Percentiles rank a stretch among this genome's conserved stretches.
phyloP scores from a whole-genome alignment of 495 filamentous ascomycete genomes.

The Hapsidospora chrysogenum region DNA sequence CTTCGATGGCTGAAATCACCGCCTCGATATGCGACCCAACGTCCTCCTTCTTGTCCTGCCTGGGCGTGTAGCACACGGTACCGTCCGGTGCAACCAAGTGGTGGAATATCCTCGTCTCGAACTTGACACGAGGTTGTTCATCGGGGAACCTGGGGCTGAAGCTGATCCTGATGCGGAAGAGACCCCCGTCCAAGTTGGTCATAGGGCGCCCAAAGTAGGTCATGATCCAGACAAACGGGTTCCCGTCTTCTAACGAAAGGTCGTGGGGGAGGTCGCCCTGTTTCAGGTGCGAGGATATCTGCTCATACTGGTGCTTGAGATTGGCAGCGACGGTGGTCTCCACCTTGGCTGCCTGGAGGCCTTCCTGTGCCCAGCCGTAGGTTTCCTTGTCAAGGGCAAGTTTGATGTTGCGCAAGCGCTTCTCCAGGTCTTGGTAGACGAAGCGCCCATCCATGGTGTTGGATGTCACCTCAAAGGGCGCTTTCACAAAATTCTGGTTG shows the following conservation, averaged over 20 bases:
- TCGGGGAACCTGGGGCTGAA: conserved; percentile 83
- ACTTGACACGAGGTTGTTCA: conserved; percentile 74
- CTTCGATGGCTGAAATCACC: conserved; percentile 69
- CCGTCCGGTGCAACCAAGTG: conserved; percentile 69
- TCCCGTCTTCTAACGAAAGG: conserved; percentile 53
- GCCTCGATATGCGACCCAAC: conserved; percentile 72
- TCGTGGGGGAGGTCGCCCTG: conserved; percentile 51
- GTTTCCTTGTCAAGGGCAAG: conserved; percentile 56
- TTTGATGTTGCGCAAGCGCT: conserved; percentile 48
- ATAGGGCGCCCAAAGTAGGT: conserved; percentile 86
- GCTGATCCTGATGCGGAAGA: conserved; percentile 64
- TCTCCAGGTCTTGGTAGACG: conserved; percentile 59
- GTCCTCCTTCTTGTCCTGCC: conserved; percentile 46
- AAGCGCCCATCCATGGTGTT: conserved; percentile 85
- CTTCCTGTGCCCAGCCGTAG: conserved; percentile 51
- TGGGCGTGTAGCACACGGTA: conserved; percentile 67
- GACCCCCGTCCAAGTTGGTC: conserved; percentile 84
- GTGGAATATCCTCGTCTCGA: conserved; percentile 74
- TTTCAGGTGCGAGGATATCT: conserved; percentile 59
- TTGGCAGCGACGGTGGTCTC: conserved; percentile 65
- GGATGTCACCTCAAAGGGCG: conserved; percentile 67
- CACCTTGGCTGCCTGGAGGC: conserved; percentile 40
- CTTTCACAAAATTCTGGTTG: conserved; percentile 45
- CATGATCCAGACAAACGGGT: conserved; percentile 48
- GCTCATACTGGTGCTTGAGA: conserved; percentile 68